Base-by-base conservation (phyloP, 2,329 filamentous ascomycete species). In the Alternaria rosae region DNA sequence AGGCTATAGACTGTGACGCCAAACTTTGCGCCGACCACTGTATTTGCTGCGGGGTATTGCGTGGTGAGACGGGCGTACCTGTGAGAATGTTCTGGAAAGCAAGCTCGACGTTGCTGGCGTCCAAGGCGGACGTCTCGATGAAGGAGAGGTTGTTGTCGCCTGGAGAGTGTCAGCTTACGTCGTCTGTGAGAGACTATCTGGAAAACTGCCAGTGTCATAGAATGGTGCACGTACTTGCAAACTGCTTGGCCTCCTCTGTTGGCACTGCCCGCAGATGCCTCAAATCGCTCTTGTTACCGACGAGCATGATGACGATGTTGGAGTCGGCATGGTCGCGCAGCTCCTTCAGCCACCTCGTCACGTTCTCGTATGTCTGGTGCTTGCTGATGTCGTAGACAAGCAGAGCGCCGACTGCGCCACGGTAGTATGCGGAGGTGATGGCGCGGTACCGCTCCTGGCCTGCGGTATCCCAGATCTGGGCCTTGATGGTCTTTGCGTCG, bases 281-380 rank as follows among this genome's bases (percentile, higher is more conserved):
- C 91, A 98, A 91, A 97, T 99, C 95, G 82, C 94, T 98, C 91
- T 99, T 99, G 89, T 99, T 99, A 82, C 95, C 95, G 59, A 98
- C 95, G 76, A 99, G 86, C 95, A 99, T 99, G 81, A 99, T 99
- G 76, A 99, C 94, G 76, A 98, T 97, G 85, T 98, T 98, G 76
- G 93, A 94, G 81, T 99, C 95, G 74, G 95, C 95, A 82, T 99
- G 94, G 79, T 97, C 95, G 76, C 95, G 90, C 78, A 99, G 87
- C 86, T 99, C 95, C 86, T 98, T 99, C 85, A 99, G 85, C 95
- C 95, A 99, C 84, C 96, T 89, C 71, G 93, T 97, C 77, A 99
- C 95, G 81, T 98, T 98, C 84, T 98, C 94, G 82, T 97, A 98
- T 70, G 95, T 98, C 85, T 97, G 93, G 83, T 97, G 93, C 88